Evolutionary conservation across 202 grass and related monocot genomes (phyloP).

Genomic region (Zizania palustris): DNA sequence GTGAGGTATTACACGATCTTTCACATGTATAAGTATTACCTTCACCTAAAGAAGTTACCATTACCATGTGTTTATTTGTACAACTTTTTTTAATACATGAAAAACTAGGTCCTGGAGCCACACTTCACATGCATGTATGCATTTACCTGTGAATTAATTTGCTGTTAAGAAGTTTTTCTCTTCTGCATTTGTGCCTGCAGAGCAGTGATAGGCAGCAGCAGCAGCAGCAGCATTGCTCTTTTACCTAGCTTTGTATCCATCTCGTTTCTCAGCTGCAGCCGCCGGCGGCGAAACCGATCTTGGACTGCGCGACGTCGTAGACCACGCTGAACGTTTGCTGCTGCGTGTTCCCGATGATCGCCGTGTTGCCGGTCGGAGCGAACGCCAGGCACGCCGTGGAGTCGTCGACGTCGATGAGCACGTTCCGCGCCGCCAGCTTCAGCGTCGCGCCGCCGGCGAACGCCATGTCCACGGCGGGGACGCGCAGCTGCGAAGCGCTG

Average conservation of each 20-base stretch:
- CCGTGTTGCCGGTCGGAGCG: slow-evolving; percentile 42
- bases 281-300: slow-evolving; percentile 68
- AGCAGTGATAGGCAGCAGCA: neutral
- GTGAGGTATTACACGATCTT: neutral
- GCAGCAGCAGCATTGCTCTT: slow-evolving; percentile 29
- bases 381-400: slow-evolving; percentile 80
- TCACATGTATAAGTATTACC: neutral
- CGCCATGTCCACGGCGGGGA: slow-evolving; percentile 53
- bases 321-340: slow-evolving; percentile 78
- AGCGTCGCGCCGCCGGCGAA: slow-evolving; percentile 63
- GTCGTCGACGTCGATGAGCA: slow-evolving; percentile 66
- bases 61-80: neutral
- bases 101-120: slow-evolving; percentile 7
- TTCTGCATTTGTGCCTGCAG: neutral
- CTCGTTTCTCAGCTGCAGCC: slow-evolving; percentile 65
- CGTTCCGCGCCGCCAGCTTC: slow-evolving; percentile 51
- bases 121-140: neutral
- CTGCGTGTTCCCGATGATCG: slow-evolving; percentile 84
- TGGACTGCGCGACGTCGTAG: slow-evolving; percentile 62
- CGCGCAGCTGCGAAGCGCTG: slow-evolving; percentile 34
- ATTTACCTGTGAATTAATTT: slow-evolving; percentile 17
- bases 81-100: neutral
- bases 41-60: slow-evolving; percentile 7
- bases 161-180: neutral
- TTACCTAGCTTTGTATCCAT: neutral